Evolutionary conservation across 1,284 basidiomycete genomes (phyloP).

Genomic region (Mycosarcoma maydis): DNA sequence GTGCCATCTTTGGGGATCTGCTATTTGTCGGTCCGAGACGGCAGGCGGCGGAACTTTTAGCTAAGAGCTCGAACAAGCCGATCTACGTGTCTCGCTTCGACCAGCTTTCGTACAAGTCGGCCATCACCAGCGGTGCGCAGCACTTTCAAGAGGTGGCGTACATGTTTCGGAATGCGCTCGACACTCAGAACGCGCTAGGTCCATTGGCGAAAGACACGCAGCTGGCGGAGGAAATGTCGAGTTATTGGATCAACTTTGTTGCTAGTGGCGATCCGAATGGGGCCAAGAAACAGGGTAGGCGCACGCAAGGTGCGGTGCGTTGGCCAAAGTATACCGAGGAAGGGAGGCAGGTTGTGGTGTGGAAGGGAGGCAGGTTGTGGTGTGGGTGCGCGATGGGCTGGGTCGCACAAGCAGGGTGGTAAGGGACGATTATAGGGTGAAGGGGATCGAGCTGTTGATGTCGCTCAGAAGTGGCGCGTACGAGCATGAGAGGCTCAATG

Average conservation of each 20-base stretch:
- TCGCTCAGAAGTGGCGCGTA: constrained; percentile 15
- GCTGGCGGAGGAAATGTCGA: constrained; percentile 50
- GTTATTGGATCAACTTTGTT: constrained; percentile 55
- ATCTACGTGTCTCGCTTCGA: constrained; percentile 54
- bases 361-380: constrained; percentile 15
- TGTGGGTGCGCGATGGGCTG: constrained; percentile 16
- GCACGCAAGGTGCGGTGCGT: constrained; percentile 7
- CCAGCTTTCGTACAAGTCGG: constrained; percentile 38
- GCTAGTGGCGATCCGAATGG: constrained; percentile 48
- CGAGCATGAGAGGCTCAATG: constrained; percentile 3
- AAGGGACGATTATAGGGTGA: constrained; percentile 11
- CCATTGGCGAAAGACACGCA: constrained; percentile 27
- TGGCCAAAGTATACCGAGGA: constrained; percentile 45
- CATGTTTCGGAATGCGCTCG: constrained; percentile 50
- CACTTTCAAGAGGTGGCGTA: constrained; percentile 50
- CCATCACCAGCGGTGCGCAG: constrained; percentile 37
- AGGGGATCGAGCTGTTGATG: constrained; percentile 29
- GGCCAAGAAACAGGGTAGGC: constrained; percentile 4
- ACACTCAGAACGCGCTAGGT: constrained; percentile 50
- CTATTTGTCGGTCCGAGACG: constrained; percentile 20
- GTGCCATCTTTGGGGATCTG: constrained; percentile 33
- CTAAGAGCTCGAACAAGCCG: not conserved
- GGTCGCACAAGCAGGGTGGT: constrained; percentile 6
- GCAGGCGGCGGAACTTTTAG: constrained; percentile 9
- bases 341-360: constrained; percentile 4